These are phyloP conservation scores for Hura crepitans DNA, from an alignment of 441 rosid genomes.

Conservation along the genomic window DNA sequence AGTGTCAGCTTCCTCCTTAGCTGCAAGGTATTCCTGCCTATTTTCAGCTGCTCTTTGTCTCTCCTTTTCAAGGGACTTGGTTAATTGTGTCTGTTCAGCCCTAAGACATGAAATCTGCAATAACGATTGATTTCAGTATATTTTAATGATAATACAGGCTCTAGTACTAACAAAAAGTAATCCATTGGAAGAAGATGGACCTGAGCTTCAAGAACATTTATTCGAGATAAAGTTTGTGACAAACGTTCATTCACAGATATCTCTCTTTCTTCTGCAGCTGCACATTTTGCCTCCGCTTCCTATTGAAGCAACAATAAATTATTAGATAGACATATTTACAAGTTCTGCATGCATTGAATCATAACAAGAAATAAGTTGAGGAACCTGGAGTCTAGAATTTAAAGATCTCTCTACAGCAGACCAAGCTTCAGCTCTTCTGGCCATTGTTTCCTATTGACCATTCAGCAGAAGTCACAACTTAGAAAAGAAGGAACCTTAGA, in stretches of 20 bases:
- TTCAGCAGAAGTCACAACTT: slow-evolving; percentile 19
- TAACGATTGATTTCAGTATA: slow-evolving; percentile 29
- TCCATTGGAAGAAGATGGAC: slow-evolving; percentile 29
- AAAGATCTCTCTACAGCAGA: slow-evolving; percentile 91
- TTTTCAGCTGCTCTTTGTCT: slow-evolving; percentile 97
- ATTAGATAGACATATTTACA: slow-evolving; percentile 18
- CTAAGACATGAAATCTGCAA: slow-evolving; percentile 89
- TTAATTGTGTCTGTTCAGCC: slow-evolving; percentile 89
- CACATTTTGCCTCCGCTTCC: slow-evolving; percentile 97
- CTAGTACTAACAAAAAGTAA: neutral
- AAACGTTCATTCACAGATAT: slow-evolving; percentile 82
- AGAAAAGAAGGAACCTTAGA: slow-evolving; percentile 12
- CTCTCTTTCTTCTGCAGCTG: slow-evolving; percentile 89
- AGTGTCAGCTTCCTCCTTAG: slow-evolving; percentile 97
- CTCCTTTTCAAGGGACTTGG: slow-evolving; percentile 95
- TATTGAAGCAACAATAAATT: slow-evolving; percentile 32
- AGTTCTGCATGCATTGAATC: slow-evolving; percentile 4
- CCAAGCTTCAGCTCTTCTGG: slow-evolving; percentile 95
- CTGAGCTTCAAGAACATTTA: slow-evolving; percentile 99
- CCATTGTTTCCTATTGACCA: slow-evolving; percentile 68
- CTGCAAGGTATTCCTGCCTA: slow-evolving; percentile 94
- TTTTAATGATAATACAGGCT: neutral
- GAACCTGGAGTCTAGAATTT: slow-evolving; percentile 83
- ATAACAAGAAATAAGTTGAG: slow-evolving; percentile 18
- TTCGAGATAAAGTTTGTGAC: slow-evolving; percentile 87